Conservation (phyloP, 2,329 filamentous ascomycete genomes). For the Phyllosticta capitalensis region DNA sequence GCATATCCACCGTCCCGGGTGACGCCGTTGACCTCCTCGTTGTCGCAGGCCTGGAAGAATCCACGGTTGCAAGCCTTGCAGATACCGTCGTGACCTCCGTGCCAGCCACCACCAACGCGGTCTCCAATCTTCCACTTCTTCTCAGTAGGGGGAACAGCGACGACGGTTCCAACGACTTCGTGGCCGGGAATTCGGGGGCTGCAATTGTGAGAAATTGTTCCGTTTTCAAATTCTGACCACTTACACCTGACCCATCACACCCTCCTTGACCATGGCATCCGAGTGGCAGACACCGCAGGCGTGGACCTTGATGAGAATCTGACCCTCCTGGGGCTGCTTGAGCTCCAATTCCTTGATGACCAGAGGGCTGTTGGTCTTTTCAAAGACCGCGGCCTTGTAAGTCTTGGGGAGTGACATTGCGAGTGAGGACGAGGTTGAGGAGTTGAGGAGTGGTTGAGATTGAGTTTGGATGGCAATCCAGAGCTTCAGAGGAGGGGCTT, state of each 20-base stretch:
- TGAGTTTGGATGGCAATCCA: neutral
- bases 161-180: slow-evolving; percentile 60
- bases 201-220: no score
- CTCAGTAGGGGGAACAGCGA: slow-evolving; percentile 49
- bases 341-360: slow-evolving; percentile 52
- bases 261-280: slow-evolving; percentile 32
- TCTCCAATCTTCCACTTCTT: slow-evolving; percentile 54
- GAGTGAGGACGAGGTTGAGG: neutral
- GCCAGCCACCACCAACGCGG: slow-evolving; percentile 54
- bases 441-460: neutral
- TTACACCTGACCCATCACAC: slow-evolving; percentile 41
- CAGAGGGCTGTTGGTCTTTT: slow-evolving; percentile 43
- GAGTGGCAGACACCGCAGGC: slow-evolving; percentile 65
- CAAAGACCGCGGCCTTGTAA: slow-evolving; percentile 57
- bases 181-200: slow-evolving; percentile 57
- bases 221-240: neutral
- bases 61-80: slow-evolving; percentile 57
- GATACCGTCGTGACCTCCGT: slow-evolving; percentile 53
- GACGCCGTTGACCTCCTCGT: slow-evolving; percentile 55
- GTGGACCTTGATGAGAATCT: slow-evolving; percentile 61
- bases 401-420: slow-evolving; percentile 44
- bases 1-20: slow-evolving; percentile 57
- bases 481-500: neutral
- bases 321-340: slow-evolving; percentile 43
- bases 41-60: slow-evolving; percentile 59